Conservation (phyloP, 1,284 basidiomycete species). For the Leccinum pallidistipes region DNA sequence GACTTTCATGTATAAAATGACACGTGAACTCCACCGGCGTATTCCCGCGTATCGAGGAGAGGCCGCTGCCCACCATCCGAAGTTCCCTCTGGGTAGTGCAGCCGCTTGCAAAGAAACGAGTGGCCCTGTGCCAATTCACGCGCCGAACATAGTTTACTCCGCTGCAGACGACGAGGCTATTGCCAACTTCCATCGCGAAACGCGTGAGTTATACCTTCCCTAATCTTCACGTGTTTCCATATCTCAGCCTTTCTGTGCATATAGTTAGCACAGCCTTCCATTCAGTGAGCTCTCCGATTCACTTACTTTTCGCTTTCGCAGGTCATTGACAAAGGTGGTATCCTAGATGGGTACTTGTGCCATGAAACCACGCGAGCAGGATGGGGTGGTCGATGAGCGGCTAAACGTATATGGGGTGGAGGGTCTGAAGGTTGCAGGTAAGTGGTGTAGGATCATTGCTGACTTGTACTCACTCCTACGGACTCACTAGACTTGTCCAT, state of each 20-base stretch:
- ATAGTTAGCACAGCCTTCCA: conserved; percentile 29
- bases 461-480: neutral
- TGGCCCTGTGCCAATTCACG: conserved; percentile 41
- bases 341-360: conserved; percentile 22
- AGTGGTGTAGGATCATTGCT: neutral
- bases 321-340: neutral
- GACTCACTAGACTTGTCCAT: conserved; percentile 19
- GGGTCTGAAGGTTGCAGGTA: conserved; percentile 22
- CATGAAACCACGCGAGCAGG: conserved; percentile 16
- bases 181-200: conserved; percentile 41
- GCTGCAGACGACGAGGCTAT: conserved; percentile 53
- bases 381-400: conserved; percentile 17
- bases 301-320: neutral
- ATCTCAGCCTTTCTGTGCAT: neutral
- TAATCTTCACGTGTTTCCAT: neutral
- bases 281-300: conserved; percentile 37
- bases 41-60: neutral
- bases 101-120: conserved; percentile 40
- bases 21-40: neutral
- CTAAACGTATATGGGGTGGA: conserved; percentile 22
- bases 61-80: neutral
- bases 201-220: conserved; percentile 21
- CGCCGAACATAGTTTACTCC: conserved; percentile 53
- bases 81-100: conserved; percentile 37
- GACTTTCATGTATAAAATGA: neutral